These are phyloP conservation scores for Uronychia binucleata DNA, from an alignment of 73 alveolate genomes.

Conservation along the genomic window DNA sequence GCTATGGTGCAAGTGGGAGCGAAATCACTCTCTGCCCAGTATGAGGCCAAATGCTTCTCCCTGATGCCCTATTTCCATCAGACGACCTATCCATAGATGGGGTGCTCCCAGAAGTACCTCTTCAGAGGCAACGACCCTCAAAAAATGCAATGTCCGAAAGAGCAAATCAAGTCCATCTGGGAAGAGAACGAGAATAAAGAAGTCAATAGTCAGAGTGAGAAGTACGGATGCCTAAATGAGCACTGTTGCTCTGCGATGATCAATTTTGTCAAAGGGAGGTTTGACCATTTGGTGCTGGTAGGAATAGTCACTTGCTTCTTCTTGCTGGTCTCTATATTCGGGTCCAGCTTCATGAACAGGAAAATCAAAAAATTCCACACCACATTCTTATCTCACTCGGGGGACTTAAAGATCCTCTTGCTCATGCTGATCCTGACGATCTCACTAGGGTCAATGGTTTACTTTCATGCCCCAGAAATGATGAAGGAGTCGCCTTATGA, in stretches of 20 bases:
- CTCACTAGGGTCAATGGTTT: neutral
- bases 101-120: conserved; percentile 33
- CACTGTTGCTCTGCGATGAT: conserved; percentile 50
- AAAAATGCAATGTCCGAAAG: conserved; percentile 20
- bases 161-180: conserved; percentile 24
- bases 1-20: conserved; percentile 28
- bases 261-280: conserved; percentile 40
- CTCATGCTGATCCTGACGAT: conserved; percentile 29
- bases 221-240: conserved; percentile 41
- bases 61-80: conserved; percentile 54
- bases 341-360: conserved; percentile 21
- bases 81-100: conserved; percentile 24
- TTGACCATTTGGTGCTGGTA: conserved; percentile 26
- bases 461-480: conserved; percentile 12
- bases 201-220: conserved; percentile 19
- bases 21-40: neutral
- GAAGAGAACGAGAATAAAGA: conserved; percentile 24
- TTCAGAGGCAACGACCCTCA: conserved; percentile 18
- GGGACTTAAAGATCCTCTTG: conserved; percentile 19
- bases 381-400: conserved; percentile 22
- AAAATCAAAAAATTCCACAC: conserved; percentile 42
- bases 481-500: conserved; percentile 19
- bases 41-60: conserved; percentile 31
- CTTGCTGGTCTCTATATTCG: conserved; percentile 24
- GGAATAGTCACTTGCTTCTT: conserved; percentile 43